Conservation (phyloP, 306 rosid species). For the Vachellia pachyceras region DNA sequence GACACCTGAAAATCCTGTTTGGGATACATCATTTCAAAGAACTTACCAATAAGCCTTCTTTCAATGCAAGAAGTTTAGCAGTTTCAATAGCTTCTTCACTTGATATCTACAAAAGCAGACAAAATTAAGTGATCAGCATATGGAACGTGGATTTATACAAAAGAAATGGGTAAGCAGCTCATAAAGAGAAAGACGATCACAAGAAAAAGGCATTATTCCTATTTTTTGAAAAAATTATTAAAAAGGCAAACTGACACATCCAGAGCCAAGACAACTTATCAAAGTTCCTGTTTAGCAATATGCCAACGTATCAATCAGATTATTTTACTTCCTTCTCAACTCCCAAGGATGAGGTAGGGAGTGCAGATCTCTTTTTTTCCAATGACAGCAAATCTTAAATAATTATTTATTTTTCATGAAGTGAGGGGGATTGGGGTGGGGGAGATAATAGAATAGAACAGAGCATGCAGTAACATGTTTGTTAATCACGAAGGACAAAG, state of each 20-base stretch:
- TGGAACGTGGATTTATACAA: background rate
- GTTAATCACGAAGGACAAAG: background rate
- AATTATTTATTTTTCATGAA: background rate
- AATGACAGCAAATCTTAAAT: background rate
- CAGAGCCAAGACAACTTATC: slow-evolving; percentile 23
- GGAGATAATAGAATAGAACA: slow-evolving; percentile 1
- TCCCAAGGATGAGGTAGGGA: slow-evolving; percentile 6
- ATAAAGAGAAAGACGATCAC: background rate
- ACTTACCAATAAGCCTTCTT: slow-evolving; percentile 85
- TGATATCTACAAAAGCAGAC: slow-evolving; percentile 63
- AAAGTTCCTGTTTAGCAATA: background rate
- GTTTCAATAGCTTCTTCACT: slow-evolving; percentile 92
- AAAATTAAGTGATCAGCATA: slow-evolving; percentile 12
- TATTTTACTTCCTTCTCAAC: slow-evolving; percentile 3
- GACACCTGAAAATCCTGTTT: slow-evolving; percentile 5
- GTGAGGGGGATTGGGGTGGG: background rate
- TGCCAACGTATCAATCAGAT: slow-evolving; percentile 1
- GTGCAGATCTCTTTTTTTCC: background rate
- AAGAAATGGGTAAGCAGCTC: background rate
- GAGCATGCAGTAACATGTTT: slow-evolving; percentile 8
- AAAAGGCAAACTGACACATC: background rate
- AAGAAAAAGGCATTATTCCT: background rate
- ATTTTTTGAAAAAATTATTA: background rate
- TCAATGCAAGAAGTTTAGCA: slow-evolving; percentile 83
- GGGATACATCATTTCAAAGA: slow-evolving; percentile 21